Conservation (phyloP, 2,329 filamentous ascomycete genomes). For the Aspergillus unguis region DNA sequence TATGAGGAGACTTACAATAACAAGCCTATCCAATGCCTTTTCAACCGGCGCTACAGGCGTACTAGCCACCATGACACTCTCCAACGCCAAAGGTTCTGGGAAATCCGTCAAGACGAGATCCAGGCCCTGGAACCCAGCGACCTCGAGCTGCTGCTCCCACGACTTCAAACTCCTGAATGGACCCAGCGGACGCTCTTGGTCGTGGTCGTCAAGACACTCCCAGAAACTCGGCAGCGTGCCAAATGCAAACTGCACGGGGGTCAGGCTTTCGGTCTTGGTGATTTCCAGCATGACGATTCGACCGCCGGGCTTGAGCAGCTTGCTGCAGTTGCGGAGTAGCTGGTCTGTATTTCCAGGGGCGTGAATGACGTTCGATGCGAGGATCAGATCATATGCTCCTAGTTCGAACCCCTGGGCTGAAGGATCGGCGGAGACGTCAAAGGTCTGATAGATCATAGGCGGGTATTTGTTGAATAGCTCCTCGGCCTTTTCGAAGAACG, state of each 20-base stretch:
- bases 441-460: not conserved
- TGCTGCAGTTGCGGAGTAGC: not conserved
- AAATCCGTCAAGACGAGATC: conserved; percentile 1
- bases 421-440: conserved; percentile 4
- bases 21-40: not conserved
- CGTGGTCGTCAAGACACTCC: not conserved
- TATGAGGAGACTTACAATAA: not conserved
- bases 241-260: conserved; percentile 5
- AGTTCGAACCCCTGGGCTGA: conserved; percentile 2
- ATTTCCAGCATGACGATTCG: conserved; percentile 5
- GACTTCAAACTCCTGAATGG: not conserved
- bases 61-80: conserved; percentile 1
- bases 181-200: not conserved
- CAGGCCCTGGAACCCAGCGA: not conserved
- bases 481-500: conserved; percentile 6
- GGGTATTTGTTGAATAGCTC: not conserved
- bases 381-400: conserved; percentile 5
- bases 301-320: conserved; percentile 6
- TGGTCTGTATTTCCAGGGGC: not conserved
- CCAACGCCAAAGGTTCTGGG: not conserved
- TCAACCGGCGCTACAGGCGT: not conserved
- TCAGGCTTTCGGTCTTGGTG: conserved; percentile 1
- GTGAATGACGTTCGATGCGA: conserved; percentile 7
- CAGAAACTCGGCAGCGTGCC: conserved; percentile 6
- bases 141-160: not conserved